Percentiles rank a stretch among this genome's conserved stretches.
Conservation (phyloP, 108 stramenopile species). For the Fragilariopsis cylindrus region DNA sequence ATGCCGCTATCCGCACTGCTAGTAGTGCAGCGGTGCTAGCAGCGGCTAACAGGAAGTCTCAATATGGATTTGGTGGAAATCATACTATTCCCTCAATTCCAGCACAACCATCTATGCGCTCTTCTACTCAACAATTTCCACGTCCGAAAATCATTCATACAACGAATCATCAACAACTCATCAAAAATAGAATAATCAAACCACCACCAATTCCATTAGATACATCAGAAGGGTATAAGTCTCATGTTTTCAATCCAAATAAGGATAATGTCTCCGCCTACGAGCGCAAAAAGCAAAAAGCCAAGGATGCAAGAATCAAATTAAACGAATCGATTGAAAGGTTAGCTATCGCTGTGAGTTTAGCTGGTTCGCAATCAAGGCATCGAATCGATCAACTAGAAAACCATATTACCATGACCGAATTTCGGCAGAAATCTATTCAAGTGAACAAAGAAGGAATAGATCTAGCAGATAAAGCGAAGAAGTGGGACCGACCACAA, state of each 20-base stretch:
- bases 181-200: background rate
- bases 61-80: slow-evolving; percentile 76
- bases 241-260: background rate
- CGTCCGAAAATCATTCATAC: background rate
- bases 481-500: slow-evolving; percentile 85
- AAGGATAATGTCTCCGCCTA: slow-evolving; percentile 55
- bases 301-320: slow-evolving; percentile 82
- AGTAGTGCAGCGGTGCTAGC: slow-evolving; percentile 52
- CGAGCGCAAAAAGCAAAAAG: slow-evolving; percentile 86
- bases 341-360: slow-evolving; percentile 64
- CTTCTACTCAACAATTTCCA: background rate
- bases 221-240: background rate
- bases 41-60: slow-evolving; percentile 51
- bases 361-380: slow-evolving; percentile 74
- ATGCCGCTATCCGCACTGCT: slow-evolving; percentile 43
- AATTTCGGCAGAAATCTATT: slow-evolving; percentile 23
- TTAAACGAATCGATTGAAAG: slow-evolving; percentile 83
- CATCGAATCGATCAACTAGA: slow-evolving; percentile 49
- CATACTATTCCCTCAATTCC: slow-evolving; percentile 74
- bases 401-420: slow-evolving; percentile 13
- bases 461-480: slow-evolving; percentile 62
- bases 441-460: slow-evolving; percentile 51
- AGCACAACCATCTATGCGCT: slow-evolving; percentile 43
- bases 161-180: no score
- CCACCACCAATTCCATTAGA: slow-evolving; percentile 2